Conservation (phyloP, 2,329 filamentous ascomycete species). For the Pseudogymnoascus sp. region DNA sequence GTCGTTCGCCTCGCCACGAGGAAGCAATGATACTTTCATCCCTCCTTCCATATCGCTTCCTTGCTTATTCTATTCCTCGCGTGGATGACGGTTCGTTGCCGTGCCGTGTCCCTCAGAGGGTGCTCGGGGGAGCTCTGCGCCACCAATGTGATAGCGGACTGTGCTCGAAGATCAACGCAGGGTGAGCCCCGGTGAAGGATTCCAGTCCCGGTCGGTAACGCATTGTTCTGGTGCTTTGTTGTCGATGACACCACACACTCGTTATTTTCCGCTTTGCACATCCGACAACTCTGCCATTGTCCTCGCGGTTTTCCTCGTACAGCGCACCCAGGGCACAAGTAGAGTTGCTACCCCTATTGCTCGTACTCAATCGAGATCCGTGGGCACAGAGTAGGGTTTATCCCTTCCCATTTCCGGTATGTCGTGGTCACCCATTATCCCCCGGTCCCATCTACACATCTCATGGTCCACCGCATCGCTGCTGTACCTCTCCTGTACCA, state of each 20-base stretch:
- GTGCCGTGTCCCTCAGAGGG: background rate
- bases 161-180: background rate
- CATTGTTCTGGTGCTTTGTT: background rate
- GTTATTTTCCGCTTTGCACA: background rate
- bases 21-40: background rate
- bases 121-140: background rate
- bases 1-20: background rate
- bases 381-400: background rate
- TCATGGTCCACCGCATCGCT: background rate
- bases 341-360: background rate
- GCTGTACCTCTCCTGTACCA: background rate
- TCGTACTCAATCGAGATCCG: background rate
- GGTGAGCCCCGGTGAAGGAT: constrained; percentile 1
- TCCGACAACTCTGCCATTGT: background rate
- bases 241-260: background rate
- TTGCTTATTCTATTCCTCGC: background rate
- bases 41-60: background rate
- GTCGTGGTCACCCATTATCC: background rate
- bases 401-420: background rate
- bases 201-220: background rate
- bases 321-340: background rate
- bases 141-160: background rate
- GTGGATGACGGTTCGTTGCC: background rate
- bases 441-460: background rate
- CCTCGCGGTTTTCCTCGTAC: background rate